Percentiles rank a stretch among this genome's conserved stretches.
Conservation (phyloP, 805 yeast species). For the Teunomyces aglyptinius region DNA sequence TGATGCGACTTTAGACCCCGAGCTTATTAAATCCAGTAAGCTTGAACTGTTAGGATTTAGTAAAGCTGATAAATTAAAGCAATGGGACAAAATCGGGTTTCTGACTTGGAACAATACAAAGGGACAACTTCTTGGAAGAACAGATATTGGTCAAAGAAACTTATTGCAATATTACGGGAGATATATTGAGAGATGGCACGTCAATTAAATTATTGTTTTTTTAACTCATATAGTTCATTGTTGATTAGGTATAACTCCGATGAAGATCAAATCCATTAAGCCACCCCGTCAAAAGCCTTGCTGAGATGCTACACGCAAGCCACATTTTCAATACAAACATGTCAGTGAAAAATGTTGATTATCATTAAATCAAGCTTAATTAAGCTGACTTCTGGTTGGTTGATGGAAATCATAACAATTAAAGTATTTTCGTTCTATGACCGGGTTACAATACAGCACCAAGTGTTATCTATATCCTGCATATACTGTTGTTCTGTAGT, state of each 20-base stretch:
- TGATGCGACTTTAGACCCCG: constrained; percentile 23
- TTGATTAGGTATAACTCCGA: neutral
- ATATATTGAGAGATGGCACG: constrained; percentile 11
- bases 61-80: constrained; percentile 6
- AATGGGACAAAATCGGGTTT: constrained; percentile 13
- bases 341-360: too few species aligned
- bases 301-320: too few species aligned
- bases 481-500: neutral
- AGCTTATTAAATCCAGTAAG: constrained; percentile 23
- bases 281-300: too few species aligned
- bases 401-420: too few species aligned
- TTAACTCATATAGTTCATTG: neutral
- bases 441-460: too few species aligned
- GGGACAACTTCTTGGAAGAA: constrained; percentile 10
- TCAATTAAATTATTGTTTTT: neutral
- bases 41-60: constrained; percentile 17
- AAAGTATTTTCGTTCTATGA: too few species aligned
- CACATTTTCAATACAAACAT: too few species aligned
- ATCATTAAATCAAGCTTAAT: too few species aligned
- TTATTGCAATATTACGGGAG: constrained; percentile 10
- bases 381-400: too few species aligned
- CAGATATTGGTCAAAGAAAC: constrained; percentile 5
- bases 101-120: constrained; percentile 9
- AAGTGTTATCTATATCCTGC: neutral
- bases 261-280: too few species aligned